These are phyloP conservation scores for Escovopsis sp. DNA, from an alignment of 2,329 filamentous ascomycete genomes.

Conservation along the genomic window DNA sequence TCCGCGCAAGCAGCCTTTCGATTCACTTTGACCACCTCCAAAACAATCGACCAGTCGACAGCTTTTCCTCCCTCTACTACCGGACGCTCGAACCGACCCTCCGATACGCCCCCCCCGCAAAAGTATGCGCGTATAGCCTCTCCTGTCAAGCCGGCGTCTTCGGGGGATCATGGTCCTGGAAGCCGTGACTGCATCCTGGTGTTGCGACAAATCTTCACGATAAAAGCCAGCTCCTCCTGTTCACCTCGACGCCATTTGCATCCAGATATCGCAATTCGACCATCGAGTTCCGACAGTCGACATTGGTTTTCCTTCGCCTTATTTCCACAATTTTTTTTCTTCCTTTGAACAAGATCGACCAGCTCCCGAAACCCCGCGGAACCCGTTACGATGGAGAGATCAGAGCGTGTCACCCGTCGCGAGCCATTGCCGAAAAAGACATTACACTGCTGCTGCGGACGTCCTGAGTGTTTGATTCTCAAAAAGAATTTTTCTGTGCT, in stretches of 20 bases:
- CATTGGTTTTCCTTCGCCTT: too few relatives aligned
- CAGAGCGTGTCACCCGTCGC: constrained; percentile 11
- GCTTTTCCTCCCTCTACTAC: too few relatives aligned
- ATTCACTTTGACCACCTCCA: too few relatives aligned
- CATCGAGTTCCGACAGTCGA: too few relatives aligned
- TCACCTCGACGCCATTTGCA: background rate
- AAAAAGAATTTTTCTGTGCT: constrained; percentile 67
- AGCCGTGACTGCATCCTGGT: background rate
- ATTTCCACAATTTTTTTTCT: too few relatives aligned
- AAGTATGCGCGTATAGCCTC: background rate
- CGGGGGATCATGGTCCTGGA: background rate
- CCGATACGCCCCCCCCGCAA: too few relatives aligned
- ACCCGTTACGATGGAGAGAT: constrained; percentile 7
- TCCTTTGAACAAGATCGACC: too few relatives aligned
- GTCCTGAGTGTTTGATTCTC: constrained; percentile 62
- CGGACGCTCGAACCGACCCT: too few relatives aligned
- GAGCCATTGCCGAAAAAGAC: constrained; percentile 13
- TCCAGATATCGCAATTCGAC: too few relatives aligned
- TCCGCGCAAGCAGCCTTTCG: too few relatives aligned
- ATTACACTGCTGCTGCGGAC: constrained; percentile 73
- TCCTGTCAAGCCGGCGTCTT: background rate
- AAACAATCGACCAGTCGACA: too few relatives aligned
- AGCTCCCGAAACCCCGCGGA: background rate
- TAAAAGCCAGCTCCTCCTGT: background rate
- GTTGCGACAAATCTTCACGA: background rate